Percentiles rank a stretch among this genome's conserved stretches.
phyloP scores from a whole-genome alignment of 2,329 filamentous ascomycete species.

The Dothistroma septosporum region DNA sequence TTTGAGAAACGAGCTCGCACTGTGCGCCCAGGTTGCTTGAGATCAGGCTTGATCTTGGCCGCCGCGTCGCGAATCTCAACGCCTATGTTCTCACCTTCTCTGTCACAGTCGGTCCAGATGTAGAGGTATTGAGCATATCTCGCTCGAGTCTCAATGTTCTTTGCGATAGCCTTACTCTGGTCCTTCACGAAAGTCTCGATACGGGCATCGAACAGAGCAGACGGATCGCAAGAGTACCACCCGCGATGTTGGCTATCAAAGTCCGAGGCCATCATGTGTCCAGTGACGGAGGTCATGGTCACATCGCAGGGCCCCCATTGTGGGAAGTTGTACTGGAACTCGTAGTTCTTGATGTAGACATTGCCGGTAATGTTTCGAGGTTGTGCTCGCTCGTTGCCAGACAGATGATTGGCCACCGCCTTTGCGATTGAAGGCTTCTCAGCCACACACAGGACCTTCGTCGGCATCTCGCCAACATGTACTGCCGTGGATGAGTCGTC shows the following conservation, averaged over 20 bases:
- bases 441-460: slow-evolving; percentile 68
- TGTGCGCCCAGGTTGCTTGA: slow-evolving; percentile 56
- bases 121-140: slow-evolving; percentile 69
- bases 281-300: slow-evolving; percentile 89
- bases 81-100: slow-evolving; percentile 95
- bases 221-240: slow-evolving; percentile 78
- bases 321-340: slow-evolving; percentile 82
- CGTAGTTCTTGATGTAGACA: slow-evolving; percentile 88
- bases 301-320: slow-evolving; percentile 78
- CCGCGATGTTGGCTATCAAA: slow-evolving; percentile 70
- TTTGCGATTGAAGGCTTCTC: slow-evolving; percentile 95
- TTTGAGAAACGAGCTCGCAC: slow-evolving; percentile 93
- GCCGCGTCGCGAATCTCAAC: slow-evolving; percentile 84
- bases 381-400: slow-evolving; percentile 56
- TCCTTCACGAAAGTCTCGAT: slow-evolving; percentile 65
- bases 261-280: slow-evolving; percentile 78
- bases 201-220: slow-evolving; percentile 74
- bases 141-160: slow-evolving; percentile 80
- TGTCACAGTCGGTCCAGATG: slow-evolving; percentile 98
- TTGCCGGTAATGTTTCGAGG: slow-evolving; percentile 65
- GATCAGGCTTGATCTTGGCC: slow-evolving; percentile 63
- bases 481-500: neutral
- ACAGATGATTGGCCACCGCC: slow-evolving; percentile 84
- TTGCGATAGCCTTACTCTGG: slow-evolving; percentile 73
- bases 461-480: slow-evolving; percentile 35